Base-by-base conservation (phyloP, 208 protist species). In the Leishmania guyanensis region DNA sequence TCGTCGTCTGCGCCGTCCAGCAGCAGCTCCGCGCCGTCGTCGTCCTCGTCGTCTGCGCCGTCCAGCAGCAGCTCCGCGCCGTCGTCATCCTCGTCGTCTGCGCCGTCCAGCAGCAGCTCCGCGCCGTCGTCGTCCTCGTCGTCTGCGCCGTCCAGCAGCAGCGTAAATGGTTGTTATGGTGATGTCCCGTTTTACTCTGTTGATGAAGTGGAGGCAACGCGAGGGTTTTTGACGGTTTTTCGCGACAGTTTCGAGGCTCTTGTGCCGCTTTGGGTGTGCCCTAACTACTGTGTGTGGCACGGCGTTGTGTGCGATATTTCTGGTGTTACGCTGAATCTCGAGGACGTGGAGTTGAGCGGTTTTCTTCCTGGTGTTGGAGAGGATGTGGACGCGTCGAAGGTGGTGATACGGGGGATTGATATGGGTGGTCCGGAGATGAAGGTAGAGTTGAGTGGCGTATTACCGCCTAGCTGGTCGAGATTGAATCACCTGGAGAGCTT, bases 271-370 rank as follows among this genome's bases (percentile, higher is more conserved):
- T 70, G 65, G 64, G 0, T 62, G 2, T 79, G 76, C 48, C 43
- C 46, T 1, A 79, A 79, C 39, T 79, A 62, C 43, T 79, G 76
- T n/a, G 8, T 58, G 46, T 81, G 78, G 78, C 43, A 26, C 0
- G 78, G 78, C 9, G 43, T 81, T 10, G 12, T 12, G 0, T 81
- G 78, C 58, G 20, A 10, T 3, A 12, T 10, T 1, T 8, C 33
- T 0, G 78, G 78, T 26, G 48, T 81, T 0, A n/a, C 50, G 26
- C 3, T 76, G 4, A 2, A 60, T 39, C 6, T 81, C 3, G 39
- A 29, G 16, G 48, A 58, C 2, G 39, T 75, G 46, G 1, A 1
- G 2, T 12, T 75, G 48, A 26, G 2, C n/a, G 71, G 71, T 10
- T 1, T 9, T 6, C 0, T 75, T 22, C 50, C 50, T 36, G 50